Evolutionary conservation across 208 protist genomes (phyloP), one percentile per base, ranked within the genome.

Genomic region (Leishmania tropica): DNA sequence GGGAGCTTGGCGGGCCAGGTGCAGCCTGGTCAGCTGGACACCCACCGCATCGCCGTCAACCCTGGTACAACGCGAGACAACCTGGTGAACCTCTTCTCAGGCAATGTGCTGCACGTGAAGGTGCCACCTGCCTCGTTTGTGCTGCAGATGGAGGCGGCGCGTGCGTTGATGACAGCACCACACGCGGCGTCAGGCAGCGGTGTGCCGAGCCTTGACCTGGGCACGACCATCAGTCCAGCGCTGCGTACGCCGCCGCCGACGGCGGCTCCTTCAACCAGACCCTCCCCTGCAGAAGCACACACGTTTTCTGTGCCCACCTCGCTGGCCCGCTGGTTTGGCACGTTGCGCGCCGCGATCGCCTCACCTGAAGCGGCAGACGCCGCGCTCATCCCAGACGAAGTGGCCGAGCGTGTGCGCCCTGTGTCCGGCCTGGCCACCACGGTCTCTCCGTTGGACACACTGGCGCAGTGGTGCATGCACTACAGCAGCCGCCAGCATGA

Each of bases 91-190:
- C 58, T 92, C 17, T 96, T 88, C 81, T 62, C 83, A 10, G 92
- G 95, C 13, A 95, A 90, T 71, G 85, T 96, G 2, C 70, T 97
- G 60, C 89, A 97, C 71, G 86, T 96, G 35, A 96, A 96, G 79
- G 87, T 97, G 13, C 95, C 95, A 19, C 93, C 95, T 5, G 64
- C 86, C 13, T 95, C 92, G 31, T 95, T 97, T 86, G 80, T 85
- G 47, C 68, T 42, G 24, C 71, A 85, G 76, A 86, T 90, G 83
- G 83, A 90, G 51, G 80, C 79, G 24, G 81, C 77, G 11, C 88
- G 86, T 11, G 78, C 62, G 65, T 28, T 81, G 48, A 21, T 53
- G 65, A 56, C 40, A 28, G 11, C 31, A 24, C 51, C 42, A 24
- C 56, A n/a, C 60, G 19, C 56, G 60, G 28, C 35, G 54, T 31